phyloP scores from a whole-genome alignment of 2,329 filamentous ascomycete species.

The Arachnopeziza araneosa region DNA sequence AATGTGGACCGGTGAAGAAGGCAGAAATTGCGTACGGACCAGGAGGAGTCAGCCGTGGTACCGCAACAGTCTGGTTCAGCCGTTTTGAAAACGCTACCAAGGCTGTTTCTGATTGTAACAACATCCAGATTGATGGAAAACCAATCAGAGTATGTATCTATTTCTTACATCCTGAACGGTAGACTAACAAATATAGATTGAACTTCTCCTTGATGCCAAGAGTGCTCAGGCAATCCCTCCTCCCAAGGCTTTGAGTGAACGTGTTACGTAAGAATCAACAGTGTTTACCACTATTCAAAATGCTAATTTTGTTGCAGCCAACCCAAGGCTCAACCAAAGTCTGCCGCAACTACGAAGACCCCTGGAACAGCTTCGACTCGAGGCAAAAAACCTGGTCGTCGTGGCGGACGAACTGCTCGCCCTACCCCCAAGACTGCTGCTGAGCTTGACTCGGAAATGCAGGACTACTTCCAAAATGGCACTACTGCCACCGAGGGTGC shows the following conservation, averaged over 20 bases:
- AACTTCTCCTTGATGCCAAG: conserved; percentile 79
- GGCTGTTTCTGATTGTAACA: conserved; percentile 79
- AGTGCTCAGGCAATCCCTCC: conserved; percentile 61
- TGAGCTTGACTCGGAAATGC: conserved; percentile 96
- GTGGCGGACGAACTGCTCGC: conserved; percentile 50
- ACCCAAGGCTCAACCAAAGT: conserved; percentile 73
- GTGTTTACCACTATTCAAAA: background rate
- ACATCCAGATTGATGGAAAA: conserved; percentile 80
- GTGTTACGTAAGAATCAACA: conserved; percentile 60
- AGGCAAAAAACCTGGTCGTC: conserved; percentile 35
- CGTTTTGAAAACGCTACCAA: conserved; percentile 77
- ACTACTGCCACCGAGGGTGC: conserved; percentile 40
- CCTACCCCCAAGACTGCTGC: conserved; percentile 84
- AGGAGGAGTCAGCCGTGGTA: conserved; percentile 84
- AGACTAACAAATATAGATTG: conserved; percentile 55
- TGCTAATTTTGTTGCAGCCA: conserved; percentile 37
- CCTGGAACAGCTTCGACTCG: conserved; percentile 50
- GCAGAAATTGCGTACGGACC: conserved; percentile 91
- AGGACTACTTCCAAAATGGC: conserved; percentile 72
- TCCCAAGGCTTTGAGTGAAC: conserved; percentile 75
- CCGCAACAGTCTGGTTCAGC: conserved; percentile 82
- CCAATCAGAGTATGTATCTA: conserved; percentile 76
- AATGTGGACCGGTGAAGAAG: conserved; percentile 84
- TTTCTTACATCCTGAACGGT: background rate
- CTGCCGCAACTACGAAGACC: conserved; percentile 69